These are phyloP conservation scores for Leptodontidium sp. DNA, from an alignment of 2,329 filamentous ascomycete genomes.

Conservation along the genomic window DNA sequence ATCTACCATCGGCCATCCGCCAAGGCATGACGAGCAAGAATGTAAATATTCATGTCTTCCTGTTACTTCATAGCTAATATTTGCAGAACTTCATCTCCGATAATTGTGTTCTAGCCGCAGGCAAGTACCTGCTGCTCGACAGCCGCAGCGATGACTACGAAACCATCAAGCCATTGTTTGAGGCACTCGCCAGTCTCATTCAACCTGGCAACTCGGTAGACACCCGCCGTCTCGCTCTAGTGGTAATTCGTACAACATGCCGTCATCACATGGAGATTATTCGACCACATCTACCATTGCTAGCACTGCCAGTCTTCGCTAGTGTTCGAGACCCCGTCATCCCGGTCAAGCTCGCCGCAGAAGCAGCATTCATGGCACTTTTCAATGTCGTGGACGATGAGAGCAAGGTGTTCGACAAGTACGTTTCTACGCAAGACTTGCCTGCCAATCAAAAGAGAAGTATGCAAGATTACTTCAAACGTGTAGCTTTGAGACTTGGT, in stretches of 20 bases:
- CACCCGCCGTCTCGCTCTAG: conserved; percentile 84
- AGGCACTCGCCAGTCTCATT: conserved; percentile 77
- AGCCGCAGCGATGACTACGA: conserved; percentile 75
- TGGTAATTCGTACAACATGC: conserved; percentile 85
- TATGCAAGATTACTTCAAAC: conserved; percentile 97
- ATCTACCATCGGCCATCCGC: conserved; percentile 79
- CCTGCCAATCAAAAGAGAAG: conserved; percentile 79
- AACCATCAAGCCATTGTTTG: conserved; percentile 79
- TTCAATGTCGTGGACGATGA: conserved; percentile 93
- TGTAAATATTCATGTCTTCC: conserved; percentile 58
- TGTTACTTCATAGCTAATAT: conserved; percentile 36
- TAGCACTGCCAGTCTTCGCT: conserved; percentile 87
- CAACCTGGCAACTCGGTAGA: conserved; percentile 81
- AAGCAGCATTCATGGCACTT: conserved; percentile 90
- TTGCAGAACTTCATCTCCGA: conserved; percentile 81
- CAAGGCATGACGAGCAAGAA: conserved; percentile 81
- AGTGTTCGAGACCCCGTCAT: conserved; percentile 92
- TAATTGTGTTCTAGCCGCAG: conserved; percentile 87
- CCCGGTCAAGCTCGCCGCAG: conserved; percentile 92
- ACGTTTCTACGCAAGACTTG: conserved; percentile 75
- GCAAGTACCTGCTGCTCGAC: conserved; percentile 83
- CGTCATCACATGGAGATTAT: conserved; percentile 82
- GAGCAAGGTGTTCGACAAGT: conserved; percentile 87
- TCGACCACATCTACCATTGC: conserved; percentile 78
- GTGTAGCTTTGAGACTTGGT: conserved; percentile 85